Conservation (phyloP, 228 moss, liverwort and hornwort species). For the Sphagnum fallax region DNA sequence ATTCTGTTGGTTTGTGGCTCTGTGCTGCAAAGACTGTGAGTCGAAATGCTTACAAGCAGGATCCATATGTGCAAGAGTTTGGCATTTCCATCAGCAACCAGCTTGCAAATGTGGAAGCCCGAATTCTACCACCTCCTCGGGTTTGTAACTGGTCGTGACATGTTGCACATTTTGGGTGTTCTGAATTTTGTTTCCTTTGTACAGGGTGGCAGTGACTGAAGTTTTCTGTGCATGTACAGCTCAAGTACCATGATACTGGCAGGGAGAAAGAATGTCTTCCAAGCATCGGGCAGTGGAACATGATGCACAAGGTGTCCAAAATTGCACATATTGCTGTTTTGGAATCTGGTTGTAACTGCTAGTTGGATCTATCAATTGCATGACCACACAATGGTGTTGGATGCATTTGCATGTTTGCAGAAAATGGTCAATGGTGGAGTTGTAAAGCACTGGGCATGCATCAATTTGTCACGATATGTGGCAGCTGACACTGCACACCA, state of each 20-base stretch:
- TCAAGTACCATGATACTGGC: constrained; percentile 3
- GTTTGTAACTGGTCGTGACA: no score
- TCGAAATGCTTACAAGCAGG: constrained; percentile 2
- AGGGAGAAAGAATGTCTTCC: constrained; percentile 7
- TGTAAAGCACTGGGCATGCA: constrained; percentile 3
- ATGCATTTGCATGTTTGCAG: no score
- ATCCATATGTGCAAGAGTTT: constrained; percentile 3
- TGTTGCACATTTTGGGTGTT: no score
- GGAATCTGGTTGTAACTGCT: no score
- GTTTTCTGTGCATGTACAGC: not conserved
- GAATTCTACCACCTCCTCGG: constrained; percentile 5
- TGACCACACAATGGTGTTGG: no score
- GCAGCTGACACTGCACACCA: not conserved
- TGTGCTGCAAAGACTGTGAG: not conserved
- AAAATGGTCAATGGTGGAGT: constrained; percentile 5
- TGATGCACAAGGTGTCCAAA: not conserved
- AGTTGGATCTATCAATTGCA: no score
- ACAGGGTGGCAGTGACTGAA: no score
- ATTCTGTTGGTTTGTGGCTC: no score
- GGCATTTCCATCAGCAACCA: constrained; percentile 5
- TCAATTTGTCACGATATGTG: constrained; percentile 1
- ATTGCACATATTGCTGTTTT: no score
- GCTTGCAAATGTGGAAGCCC: constrained; percentile 4
- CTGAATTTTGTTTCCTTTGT: no score
- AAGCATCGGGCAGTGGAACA: constrained; percentile 6